A percentile compares a stretch with the other conserved stretches of the same genome.
Evolutionary conservation across 164 flowering plant genomes (phyloP).

Genomic region (Berberis vulgaris): DNA sequence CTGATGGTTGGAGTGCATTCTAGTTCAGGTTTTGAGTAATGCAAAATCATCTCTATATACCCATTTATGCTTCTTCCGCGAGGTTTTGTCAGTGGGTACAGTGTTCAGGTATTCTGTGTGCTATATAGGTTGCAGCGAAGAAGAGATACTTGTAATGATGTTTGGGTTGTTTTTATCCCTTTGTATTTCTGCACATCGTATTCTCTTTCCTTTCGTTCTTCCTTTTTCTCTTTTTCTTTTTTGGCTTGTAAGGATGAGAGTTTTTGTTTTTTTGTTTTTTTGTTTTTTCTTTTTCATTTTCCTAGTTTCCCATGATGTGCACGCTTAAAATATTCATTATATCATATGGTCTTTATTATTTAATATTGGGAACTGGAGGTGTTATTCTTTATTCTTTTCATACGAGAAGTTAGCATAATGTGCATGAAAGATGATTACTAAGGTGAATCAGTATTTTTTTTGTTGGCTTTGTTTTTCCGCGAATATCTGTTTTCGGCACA

Average conservation of each 20-base stretch:
- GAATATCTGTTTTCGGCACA: too few species aligned
- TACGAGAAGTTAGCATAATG: too few species aligned
- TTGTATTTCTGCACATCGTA: constrained; percentile 10
- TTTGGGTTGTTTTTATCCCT: constrained; percentile 8
- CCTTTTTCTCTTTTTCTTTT: not conserved
- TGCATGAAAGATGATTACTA: too few species aligned
- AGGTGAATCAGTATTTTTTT: too few species aligned
- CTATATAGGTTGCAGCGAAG: constrained; percentile 8
- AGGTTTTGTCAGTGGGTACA: constrained; percentile 2
- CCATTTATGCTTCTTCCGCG: not conserved
- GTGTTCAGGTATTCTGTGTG: constrained; percentile 13
- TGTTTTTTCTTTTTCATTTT: not conserved
- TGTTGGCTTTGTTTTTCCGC: too few species aligned
- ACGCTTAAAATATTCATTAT: constrained; percentile 11
- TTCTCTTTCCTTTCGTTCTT: constrained; percentile 2
- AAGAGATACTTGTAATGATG: constrained; percentile 8
- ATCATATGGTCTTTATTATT: constrained; percentile 9
- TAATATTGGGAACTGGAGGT: constrained; percentile 1
- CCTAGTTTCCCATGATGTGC: not conserved
- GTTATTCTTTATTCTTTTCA: not conserved
- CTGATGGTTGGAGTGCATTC: constrained; percentile 59
- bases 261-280: not conserved
- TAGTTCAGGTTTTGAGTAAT: constrained; percentile 18
- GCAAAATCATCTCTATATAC: not conserved
- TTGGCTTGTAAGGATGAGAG: constrained; percentile 9